Evolutionary conservation across 2,329 filamentous ascomycete genomes (phyloP).

Genomic region (Diplodia mutila): DNA sequence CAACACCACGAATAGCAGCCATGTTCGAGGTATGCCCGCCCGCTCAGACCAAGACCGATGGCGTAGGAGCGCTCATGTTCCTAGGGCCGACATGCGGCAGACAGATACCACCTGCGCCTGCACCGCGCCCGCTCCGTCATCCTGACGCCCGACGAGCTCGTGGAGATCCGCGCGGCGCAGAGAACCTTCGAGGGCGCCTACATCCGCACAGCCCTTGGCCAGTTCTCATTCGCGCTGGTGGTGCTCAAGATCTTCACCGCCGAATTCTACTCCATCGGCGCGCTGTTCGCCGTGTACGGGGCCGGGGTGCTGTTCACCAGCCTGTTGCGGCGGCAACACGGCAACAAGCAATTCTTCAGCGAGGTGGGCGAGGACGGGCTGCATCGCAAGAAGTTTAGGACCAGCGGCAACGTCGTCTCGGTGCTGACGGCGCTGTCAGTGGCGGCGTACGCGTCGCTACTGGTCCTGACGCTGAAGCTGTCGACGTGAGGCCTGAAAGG

Average conservation of each 20-base stretch:
- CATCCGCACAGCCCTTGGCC: constrained; percentile 88
- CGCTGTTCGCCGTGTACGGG: constrained; percentile 90
- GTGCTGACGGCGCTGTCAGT: constrained; percentile 65
- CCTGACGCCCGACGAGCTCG: constrained; percentile 80
- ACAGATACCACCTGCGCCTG: constrained; percentile 76
- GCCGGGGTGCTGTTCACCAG: constrained; percentile 81
- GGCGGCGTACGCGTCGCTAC: constrained; percentile 63
- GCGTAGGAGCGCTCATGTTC: constrained; percentile 10
- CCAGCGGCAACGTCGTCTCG: constrained; percentile 68
- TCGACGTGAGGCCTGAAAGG: constrained; percentile 2
- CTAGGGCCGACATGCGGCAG: constrained; percentile 64
- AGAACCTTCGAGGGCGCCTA: constrained; percentile 97
- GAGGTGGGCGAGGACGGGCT: constrained; percentile 63
- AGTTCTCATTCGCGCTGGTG: constrained; percentile 93
- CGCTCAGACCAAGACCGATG: neutral
- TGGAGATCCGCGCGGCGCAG: constrained; percentile 93
- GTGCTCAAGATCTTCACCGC: constrained; percentile 95
- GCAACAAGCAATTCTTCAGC: constrained; percentile 91
- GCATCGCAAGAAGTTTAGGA: constrained; percentile 64
- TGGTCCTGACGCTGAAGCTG: constrained; percentile 60
- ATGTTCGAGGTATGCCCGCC: constrained; percentile 30
- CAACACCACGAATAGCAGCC: constrained; percentile 20
- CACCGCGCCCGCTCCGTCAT: constrained; percentile 84
- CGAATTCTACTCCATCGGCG: constrained; percentile 97
- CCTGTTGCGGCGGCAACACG: constrained; percentile 84